These are phyloP conservation scores for Vachellia collinsii DNA, from an alignment of 306 rosid genomes.

Conservation along the genomic window DNA sequence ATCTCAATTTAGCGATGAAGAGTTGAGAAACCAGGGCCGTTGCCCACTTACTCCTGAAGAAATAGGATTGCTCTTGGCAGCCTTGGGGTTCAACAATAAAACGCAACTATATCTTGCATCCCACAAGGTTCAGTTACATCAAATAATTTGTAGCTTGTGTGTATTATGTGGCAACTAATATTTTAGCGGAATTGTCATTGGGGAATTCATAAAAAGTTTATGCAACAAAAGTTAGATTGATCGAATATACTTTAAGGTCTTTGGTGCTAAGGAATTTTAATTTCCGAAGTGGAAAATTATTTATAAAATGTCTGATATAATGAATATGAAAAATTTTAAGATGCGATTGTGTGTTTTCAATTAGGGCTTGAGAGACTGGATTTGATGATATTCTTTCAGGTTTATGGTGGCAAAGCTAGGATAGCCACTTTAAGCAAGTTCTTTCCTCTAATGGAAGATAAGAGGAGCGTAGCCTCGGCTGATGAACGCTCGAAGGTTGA, in stretches of 20 bases:
- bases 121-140: constrained; percentile 73
- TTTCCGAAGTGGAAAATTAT: not conserved
- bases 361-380: constrained; percentile 25
- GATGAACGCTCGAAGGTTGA: constrained; percentile 69
- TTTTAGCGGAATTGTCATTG: constrained; percentile 8
- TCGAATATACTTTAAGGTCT: not conserved
- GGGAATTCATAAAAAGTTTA: not conserved
- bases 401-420: constrained; percentile 94
- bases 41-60: constrained; percentile 99
- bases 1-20: constrained; percentile 87
- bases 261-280: not conserved
- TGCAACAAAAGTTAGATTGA: not conserved
- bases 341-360: constrained; percentile 3
- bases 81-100: constrained; percentile 86
- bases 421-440: constrained; percentile 62
- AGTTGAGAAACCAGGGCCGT: constrained; percentile 95
- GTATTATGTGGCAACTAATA: constrained; percentile 6
- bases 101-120: constrained; percentile 97
- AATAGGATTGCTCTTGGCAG: constrained; percentile 90
- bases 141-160: constrained; percentile 20
- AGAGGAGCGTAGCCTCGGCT: constrained; percentile 78
- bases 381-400: constrained; percentile 55
- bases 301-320: not conserved
- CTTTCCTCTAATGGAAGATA: constrained; percentile 91
- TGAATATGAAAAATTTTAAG: not conserved